These are phyloP conservation scores for Tephrocybe sp. DNA, from an alignment of 768 basidiomycete genomes.

Conservation along the genomic window DNA sequence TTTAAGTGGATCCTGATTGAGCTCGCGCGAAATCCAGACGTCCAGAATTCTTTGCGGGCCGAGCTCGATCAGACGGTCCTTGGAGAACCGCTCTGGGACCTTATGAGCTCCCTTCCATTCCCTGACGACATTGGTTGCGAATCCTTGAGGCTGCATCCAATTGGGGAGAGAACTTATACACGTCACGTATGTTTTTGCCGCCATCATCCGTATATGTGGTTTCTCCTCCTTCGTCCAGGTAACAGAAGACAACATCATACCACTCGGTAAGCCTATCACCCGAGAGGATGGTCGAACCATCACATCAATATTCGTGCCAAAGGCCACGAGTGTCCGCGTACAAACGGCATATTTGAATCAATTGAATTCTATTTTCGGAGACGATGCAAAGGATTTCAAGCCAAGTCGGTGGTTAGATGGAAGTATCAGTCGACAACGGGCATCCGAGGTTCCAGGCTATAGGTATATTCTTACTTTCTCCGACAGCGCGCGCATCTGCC, in stretches of 20 bases:
- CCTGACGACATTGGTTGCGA: constrained; percentile 34
- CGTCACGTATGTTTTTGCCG: constrained; percentile 22
- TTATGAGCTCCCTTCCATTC: constrained; percentile 9
- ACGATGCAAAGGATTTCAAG: constrained; percentile 38
- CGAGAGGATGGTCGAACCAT: constrained; percentile 24
- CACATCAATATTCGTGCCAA: constrained; percentile 30
- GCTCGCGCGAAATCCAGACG: constrained; percentile 26
- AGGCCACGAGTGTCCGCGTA: constrained; percentile 35
- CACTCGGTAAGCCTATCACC: background rate
- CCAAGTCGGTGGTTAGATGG: constrained; percentile 42
- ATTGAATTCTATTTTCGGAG: constrained; percentile 39
- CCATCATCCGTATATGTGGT: background rate
- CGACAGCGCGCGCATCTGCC: constrained; percentile 41
- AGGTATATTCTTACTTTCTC: constrained; percentile 40
- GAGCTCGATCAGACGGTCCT: constrained; percentile 23
- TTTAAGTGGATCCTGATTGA: constrained; percentile 35
- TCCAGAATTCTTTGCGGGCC: constrained; percentile 29
- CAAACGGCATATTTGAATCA: constrained; percentile 38
- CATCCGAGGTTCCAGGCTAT: constrained; percentile 33
- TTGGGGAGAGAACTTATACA: constrained; percentile 18
- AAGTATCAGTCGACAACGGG: constrained; percentile 12
- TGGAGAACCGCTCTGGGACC: constrained; percentile 3
- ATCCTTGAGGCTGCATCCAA: constrained; percentile 37
- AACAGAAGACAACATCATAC: background rate
- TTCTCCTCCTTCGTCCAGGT: no score